phyloP scores from a whole-genome alignment of 495 filamentous ascomycete species.

The Penicillium roqueforti region DNA sequence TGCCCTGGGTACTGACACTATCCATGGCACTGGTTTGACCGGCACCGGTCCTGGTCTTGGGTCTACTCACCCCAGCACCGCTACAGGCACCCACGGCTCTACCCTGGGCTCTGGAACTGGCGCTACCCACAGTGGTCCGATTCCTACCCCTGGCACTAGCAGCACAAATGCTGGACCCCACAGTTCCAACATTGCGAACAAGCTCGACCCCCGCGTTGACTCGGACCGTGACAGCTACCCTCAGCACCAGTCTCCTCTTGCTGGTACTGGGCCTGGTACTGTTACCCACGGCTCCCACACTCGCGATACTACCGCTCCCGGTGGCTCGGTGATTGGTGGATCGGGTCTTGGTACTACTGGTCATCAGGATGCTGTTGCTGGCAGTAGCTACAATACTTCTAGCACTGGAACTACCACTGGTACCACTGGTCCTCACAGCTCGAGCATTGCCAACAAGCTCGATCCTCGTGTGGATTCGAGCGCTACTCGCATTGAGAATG shows the following conservation, averaged over 20 bases:
- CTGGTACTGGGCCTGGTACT: neutral
- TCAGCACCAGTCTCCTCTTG: neutral
- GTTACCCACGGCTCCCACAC: neutral
- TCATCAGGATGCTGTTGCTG: neutral
- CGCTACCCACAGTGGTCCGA: neutral
- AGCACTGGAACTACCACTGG: neutral
- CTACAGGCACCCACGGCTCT: neutral
- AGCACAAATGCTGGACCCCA: conserved; percentile 1
- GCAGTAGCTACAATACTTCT: conserved; percentile 4
- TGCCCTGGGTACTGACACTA: neutral
- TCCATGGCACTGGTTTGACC: no score
- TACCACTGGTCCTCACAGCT: conserved; percentile 26
- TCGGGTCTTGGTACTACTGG: neutral
- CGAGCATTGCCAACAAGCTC: conserved; percentile 39
- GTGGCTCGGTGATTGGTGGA: neutral
- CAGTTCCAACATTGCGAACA: conserved; percentile 5
- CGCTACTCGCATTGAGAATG: neutral
- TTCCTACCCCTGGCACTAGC: neutral
- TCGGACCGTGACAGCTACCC: conserved; percentile 5
- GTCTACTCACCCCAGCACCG: neutral
- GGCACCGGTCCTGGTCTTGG: no score
- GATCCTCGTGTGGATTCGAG: conserved; percentile 44
- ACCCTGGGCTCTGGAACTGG: neutral
- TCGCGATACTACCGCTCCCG: neutral
- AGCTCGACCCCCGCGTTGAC: conserved; percentile 5